Percentiles rank a stretch among this genome's conserved stretches.
Evolutionary conservation across 176 grass and related monocot species (phyloP).

Genomic region (Musa troglodytarum): DNA sequence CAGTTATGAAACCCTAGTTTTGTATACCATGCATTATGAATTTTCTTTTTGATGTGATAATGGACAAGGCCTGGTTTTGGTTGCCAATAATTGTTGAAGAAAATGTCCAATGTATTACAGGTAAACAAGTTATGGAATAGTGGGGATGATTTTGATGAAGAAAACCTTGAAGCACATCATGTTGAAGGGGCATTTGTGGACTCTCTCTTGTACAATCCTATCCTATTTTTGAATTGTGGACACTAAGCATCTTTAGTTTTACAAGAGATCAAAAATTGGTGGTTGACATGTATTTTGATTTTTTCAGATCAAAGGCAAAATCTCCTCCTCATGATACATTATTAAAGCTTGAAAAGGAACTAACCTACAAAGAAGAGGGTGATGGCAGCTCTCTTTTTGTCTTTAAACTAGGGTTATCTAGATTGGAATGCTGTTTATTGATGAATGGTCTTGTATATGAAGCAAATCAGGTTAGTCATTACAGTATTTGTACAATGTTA

Average conservation of each 20-base stretch:
- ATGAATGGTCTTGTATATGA: constrained; percentile 97
- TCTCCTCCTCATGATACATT: constrained; percentile 89
- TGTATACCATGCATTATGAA: too few species aligned
- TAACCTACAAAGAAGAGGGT: constrained; percentile 58
- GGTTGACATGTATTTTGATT: constrained; percentile 17
- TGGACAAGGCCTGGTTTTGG: too few species aligned
- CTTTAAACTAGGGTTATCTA: constrained; percentile 80
- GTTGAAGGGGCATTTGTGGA: constrained; percentile 92
- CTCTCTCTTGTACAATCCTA: constrained; percentile 54
- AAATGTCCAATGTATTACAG: constrained; percentile 29
- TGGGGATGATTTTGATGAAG: constrained; percentile 63
- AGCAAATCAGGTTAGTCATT: constrained; percentile 60
- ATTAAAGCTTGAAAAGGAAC: constrained; percentile 61
- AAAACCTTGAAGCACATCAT: constrained; percentile 62
- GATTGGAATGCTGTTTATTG: constrained; percentile 66
- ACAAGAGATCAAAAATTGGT: background rate
- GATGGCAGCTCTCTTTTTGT: constrained; percentile 76
- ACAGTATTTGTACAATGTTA: background rate
- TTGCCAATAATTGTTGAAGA: too few species aligned
- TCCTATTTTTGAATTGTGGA: background rate
- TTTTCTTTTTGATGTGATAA: too few species aligned
- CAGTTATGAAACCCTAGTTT: too few species aligned
- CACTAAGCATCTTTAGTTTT: background rate
- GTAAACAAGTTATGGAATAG: constrained; percentile 49
- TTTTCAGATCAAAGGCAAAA: constrained; percentile 68